phyloP scores from a whole-genome alignment of 805 yeast species.

The Yamadazyma philogaea region DNA sequence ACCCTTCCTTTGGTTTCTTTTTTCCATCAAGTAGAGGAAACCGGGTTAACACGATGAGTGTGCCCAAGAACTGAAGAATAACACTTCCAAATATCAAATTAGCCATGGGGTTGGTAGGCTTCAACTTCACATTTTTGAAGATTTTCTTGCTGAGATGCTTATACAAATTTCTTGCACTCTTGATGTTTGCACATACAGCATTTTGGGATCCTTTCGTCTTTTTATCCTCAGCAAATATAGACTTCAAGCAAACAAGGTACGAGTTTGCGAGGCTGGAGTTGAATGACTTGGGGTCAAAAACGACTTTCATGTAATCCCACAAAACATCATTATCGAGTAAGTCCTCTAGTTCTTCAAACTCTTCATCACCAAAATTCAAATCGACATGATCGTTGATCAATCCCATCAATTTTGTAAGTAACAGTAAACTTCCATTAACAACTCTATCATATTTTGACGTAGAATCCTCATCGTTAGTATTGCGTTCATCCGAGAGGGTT shows the following conservation, averaged over 20 bases:
- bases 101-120: constrained; percentile 25
- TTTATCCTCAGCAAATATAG: constrained; percentile 17
- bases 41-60: constrained; percentile 41
- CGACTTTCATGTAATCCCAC: constrained; percentile 32
- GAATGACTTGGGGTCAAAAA: constrained; percentile 22
- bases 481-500: constrained; percentile 73
- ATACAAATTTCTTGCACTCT: constrained; percentile 24
- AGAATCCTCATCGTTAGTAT: constrained; percentile 63
- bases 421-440: constrained; percentile 45
- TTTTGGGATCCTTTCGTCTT: constrained; percentile 9
- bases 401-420: constrained; percentile 38
- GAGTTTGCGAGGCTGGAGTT: constrained; percentile 32
- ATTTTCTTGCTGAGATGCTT: constrained; percentile 45
- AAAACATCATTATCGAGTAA: constrained; percentile 26
- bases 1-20: constrained; percentile 39
- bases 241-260: constrained; percentile 21
- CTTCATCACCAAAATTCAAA: constrained; percentile 11
- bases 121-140: constrained; percentile 41
- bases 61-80: constrained; percentile 47
- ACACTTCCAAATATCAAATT: constrained; percentile 44
- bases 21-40: constrained; percentile 17
- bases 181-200: constrained; percentile 14
- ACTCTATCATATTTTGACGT: constrained; percentile 60
- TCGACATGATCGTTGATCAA: constrained; percentile 16
- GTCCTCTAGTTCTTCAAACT: constrained; percentile 16